A percentile compares a stretch with the other conserved stretches of the same genome.
phyloP scores from a whole-genome alignment of 2,329 filamentous ascomycete genomes.

The Hymenoscyphus fructigenus region DNA sequence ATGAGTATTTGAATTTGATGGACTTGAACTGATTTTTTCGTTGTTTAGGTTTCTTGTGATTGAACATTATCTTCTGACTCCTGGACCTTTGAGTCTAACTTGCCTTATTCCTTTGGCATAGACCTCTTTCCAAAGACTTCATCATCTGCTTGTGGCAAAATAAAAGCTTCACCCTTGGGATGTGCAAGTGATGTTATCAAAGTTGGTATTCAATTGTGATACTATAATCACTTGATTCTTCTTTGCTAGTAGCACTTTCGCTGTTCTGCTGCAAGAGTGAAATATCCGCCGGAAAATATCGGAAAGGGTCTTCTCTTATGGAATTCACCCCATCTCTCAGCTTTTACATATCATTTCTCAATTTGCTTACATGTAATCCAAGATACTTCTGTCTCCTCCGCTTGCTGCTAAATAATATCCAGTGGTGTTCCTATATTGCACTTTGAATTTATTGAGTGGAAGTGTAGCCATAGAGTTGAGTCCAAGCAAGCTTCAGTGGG shows the following conservation, averaged over 20 bases:
- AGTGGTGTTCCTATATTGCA: background rate
- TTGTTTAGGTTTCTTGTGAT: background rate
- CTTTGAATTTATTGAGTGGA: background rate
- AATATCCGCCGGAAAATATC: background rate
- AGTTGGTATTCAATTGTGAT: background rate
- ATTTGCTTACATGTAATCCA: background rate
- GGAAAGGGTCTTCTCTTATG: background rate
- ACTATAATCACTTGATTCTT: background rate
- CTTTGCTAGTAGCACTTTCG: background rate
- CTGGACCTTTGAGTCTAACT: too few species aligned
- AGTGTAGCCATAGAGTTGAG: background rate
- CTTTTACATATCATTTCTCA: background rate
- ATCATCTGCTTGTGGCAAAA: background rate
- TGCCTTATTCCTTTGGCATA: too few species aligned
- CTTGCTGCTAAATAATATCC: too few species aligned
- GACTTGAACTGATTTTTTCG: background rate
- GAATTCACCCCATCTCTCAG: background rate
- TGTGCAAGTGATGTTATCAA: background rate
- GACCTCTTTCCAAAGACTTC: too few species aligned
- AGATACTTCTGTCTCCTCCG: too few species aligned
- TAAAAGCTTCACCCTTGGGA: background rate
- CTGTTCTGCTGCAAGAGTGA: background rate
- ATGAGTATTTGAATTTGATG: background rate
- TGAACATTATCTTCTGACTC: background rate
- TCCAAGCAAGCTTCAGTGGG: too few species aligned